phyloP scores from a whole-genome alignment of 208 protist species.

The Wallacemonas sp. region DNA sequence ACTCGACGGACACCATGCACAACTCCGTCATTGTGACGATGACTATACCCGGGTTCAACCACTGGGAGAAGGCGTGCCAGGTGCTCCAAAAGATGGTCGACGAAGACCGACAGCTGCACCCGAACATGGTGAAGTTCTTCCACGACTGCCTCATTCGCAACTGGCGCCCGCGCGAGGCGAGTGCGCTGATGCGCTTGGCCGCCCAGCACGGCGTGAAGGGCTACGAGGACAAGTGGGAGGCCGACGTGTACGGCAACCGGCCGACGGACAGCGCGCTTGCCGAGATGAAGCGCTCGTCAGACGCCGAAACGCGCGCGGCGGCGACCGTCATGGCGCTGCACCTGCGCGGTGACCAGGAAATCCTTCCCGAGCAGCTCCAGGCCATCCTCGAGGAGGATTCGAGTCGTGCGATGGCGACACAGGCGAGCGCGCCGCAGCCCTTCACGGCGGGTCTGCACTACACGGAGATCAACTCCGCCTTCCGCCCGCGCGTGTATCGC shows the following conservation, averaged over 20 bases:
- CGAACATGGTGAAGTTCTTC: slow-evolving; percentile 83
- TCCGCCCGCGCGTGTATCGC: slow-evolving; percentile 86
- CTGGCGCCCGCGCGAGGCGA: slow-evolving; percentile 77
- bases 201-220: slow-evolving; percentile 75
- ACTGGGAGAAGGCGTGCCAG: slow-evolving; percentile 71
- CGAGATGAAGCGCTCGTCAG: slow-evolving; percentile 16
- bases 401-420: slow-evolving; percentile 42
- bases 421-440: slow-evolving; percentile 49
- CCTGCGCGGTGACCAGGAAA: slow-evolving; percentile 74
- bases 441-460: slow-evolving; percentile 80
- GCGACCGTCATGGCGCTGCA: slow-evolving; percentile 57
- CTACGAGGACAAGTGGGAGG: slow-evolving; percentile 82
- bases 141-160: slow-evolving; percentile 91
- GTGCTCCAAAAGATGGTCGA: slow-evolving; percentile 76
- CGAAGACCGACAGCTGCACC: slow-evolving; percentile 84
- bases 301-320: slow-evolving; percentile 31
- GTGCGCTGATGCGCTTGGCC: slow-evolving; percentile 69
- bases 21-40: slow-evolving; percentile 90
- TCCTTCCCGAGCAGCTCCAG: slow-evolving; percentile 45
- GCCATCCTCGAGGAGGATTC: slow-evolving; percentile 57
- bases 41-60: slow-evolving; percentile 87
- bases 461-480: slow-evolving; percentile 81
- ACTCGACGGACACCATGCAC: slow-evolving; percentile 92
- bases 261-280: slow-evolving; percentile 54
- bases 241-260: slow-evolving; percentile 71